phyloP scores from a whole-genome alignment of 345 rosid genomes.

The Cardamine occulta region DNA sequence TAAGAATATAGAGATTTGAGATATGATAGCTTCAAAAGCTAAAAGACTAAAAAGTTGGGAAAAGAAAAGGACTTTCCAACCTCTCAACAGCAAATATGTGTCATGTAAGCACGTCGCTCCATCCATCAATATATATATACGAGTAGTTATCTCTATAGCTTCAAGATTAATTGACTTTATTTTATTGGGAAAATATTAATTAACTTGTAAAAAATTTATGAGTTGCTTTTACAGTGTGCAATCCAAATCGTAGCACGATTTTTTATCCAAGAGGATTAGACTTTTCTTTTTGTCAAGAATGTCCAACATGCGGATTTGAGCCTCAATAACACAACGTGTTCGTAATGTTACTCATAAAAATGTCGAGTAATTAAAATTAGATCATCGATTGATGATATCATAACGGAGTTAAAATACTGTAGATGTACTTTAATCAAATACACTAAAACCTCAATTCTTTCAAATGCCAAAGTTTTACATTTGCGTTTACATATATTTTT shows the following conservation, averaged over 20 bases:
- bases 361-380: neutral
- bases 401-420: neutral
- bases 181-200: constrained; percentile 2
- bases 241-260: constrained; percentile 6
- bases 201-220: neutral
- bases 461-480: neutral
- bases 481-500: neutral
- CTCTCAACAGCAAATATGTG: constrained; percentile 53
- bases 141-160: neutral
- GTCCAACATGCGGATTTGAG: neutral
- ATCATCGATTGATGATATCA: neutral
- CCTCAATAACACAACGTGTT: neutral
- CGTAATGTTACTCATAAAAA: neutral
- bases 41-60: constrained; percentile 51
- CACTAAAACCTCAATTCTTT: neutral
- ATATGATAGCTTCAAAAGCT: constrained; percentile 43
- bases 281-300: neutral
- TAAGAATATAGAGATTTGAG: constrained; percentile 3
- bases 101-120: constrained; percentile 48
- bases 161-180: neutral
- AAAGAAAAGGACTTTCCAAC: constrained; percentile 84
- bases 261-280: neutral
- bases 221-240: constrained; percentile 15
- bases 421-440: neutral
- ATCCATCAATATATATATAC: neutral